phyloP scores from a whole-genome alignment of 148 eudicot genomes.

The Dysphania ambrosioides region DNA sequence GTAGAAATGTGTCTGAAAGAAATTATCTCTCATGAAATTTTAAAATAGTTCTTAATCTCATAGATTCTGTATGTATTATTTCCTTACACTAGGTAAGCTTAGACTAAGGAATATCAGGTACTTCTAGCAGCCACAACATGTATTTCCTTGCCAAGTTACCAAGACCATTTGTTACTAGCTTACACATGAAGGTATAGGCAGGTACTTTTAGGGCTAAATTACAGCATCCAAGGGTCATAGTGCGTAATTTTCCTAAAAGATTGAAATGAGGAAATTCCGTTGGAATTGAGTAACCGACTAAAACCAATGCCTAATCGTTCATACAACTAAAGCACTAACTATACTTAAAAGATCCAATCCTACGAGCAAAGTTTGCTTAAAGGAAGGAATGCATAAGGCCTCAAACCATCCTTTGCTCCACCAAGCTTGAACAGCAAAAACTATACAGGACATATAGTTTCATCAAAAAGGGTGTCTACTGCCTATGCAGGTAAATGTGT shows the following conservation, averaged over 20 bases:
- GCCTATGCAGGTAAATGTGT: neutral
- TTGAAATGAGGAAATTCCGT: neutral
- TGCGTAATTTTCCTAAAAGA: neutral
- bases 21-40: neutral
- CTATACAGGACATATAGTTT: too few relatives aligned
- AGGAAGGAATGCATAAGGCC: neutral
- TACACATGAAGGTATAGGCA: neutral
- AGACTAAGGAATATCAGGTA: neutral
- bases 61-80: neutral
- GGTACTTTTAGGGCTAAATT: neutral
- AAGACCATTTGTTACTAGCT: too few relatives aligned
- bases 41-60: neutral
- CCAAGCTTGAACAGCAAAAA: neutral
- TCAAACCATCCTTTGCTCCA: slow-evolving; percentile 2
- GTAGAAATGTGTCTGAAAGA: neutral
- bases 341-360: too few relatives aligned
- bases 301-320: neutral
- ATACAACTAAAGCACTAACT: neutral
- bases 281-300: neutral
- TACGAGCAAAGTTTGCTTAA: neutral
- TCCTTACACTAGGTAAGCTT: too few relatives aligned
- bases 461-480: too few relatives aligned
- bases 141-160: too few relatives aligned
- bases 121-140: neutral
- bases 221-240: neutral